phyloP scores from a whole-genome alignment of 352 stramenopile species.

The Achlya hypogyna region DNA sequence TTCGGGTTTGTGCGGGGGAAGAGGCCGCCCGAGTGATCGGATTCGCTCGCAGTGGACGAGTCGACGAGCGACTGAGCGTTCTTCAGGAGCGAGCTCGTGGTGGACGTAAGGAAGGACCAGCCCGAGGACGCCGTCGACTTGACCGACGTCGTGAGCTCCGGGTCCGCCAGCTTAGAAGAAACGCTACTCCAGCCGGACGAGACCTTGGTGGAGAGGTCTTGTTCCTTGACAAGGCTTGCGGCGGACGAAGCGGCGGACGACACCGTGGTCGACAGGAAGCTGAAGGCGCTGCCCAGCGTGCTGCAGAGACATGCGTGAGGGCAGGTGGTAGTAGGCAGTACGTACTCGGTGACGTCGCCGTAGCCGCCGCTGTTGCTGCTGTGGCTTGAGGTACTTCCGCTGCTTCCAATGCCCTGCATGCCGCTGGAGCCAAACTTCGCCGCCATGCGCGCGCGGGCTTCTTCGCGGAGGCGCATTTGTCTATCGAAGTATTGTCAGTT shows the following conservation, averaged over 20 bases:
- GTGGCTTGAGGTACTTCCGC: conserved; percentile 39
- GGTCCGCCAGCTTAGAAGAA: conserved; percentile 61
- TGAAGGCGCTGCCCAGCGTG: conserved; percentile 39
- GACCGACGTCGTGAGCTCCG: conserved; percentile 56
- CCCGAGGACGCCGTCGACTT: conserved; percentile 70
- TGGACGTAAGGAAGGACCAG: conserved; percentile 62
- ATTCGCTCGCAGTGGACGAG: conserved; percentile 23
- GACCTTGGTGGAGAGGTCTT: conserved; percentile 67
- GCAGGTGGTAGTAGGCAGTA: background rate
- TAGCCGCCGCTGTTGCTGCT: conserved; percentile 33
- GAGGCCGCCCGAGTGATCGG: conserved; percentile 22
- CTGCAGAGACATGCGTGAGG: background rate
- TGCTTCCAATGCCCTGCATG: conserved; percentile 71
- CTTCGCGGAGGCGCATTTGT: conserved; percentile 61
- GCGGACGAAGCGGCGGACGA: conserved; percentile 52
- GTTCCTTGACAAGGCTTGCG: conserved; percentile 60
- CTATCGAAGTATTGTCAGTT: conserved; percentile 4
- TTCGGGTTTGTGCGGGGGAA: conserved; percentile 53
- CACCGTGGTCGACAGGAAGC: conserved; percentile 65
- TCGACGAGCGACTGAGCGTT: conserved; percentile 55
- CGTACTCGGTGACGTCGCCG: conserved; percentile 38
- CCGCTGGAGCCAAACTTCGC: conserved; percentile 67
- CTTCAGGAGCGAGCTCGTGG: conserved; percentile 52
- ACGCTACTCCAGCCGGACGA: conserved; percentile 71
- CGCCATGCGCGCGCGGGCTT: conserved; percentile 67